Base-by-base conservation (phyloP, 2,329 filamentous ascomycete genomes). In the Fusarium mundagurra region DNA sequence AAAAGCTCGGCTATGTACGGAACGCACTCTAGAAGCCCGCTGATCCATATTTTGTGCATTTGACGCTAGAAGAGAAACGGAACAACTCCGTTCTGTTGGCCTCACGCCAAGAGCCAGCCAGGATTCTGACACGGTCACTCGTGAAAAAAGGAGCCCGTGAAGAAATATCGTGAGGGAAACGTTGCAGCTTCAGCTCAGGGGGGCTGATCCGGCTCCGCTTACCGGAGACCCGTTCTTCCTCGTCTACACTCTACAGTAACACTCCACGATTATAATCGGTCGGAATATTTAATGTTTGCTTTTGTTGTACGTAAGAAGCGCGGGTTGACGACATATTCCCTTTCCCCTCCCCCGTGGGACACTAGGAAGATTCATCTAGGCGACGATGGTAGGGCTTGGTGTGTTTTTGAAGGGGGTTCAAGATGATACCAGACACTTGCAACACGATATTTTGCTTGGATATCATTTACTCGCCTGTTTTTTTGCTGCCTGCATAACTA, bases 21-120 rank as follows among this genome's bases (percentile, higher is more conserved):
- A 68, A 63, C 48, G 20, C 24, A 62, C 47, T 74, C 71, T 67
- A 62, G 71, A 73, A 73, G 71, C 34, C 31, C 20, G 57, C 31
- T 10, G 64, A 58, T 74, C 72, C 68, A 72, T 74, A 74, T 74
- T 74, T 74, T 34, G 34, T 50, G 34, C 38, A 43, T n/a, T 55
- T 41, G 44, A 33, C 71, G 71, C 71, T 74, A 74, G 59, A 67
- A 62, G 34, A 51, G 33, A 74, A 74, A 74, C 67, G 66, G 71
- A 67, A 45, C 48, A 36, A 24, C 64, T 72, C 69, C 53, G 69
- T 67, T 61, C 45, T 61, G 62, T 67, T 67, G 64, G 64, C 24
- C 63, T 31, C 27, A 34, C 38, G 53, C 63, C 68, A 63, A 61
- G 66, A 59, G 8, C 53, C n/a, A n/a, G n/a, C 27, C 20, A 51